Percentiles rank a stretch among this genome's conserved stretches.
Evolutionary conservation across 2,329 filamentous ascomycete genomes (phyloP).

Genomic region (Endocalyx cinctus): DNA sequence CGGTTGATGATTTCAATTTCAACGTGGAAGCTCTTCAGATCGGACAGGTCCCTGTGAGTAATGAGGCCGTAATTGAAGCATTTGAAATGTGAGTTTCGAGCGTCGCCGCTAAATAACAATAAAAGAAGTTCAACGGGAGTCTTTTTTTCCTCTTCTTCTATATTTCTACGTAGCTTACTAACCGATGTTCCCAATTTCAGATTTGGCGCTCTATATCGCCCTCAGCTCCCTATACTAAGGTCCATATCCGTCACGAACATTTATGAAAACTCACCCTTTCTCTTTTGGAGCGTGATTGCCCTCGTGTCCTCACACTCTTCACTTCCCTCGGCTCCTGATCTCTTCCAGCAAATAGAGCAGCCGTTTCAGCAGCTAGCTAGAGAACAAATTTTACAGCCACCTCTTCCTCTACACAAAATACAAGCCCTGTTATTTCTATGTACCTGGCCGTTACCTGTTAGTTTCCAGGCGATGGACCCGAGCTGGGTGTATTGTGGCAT

Average conservation of each 20-base stretch:
- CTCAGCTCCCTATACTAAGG: conserved; percentile 23
- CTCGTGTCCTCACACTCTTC: conserved; percentile 17
- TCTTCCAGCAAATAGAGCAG: conserved; percentile 17
- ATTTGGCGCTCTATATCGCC: conserved; percentile 21
- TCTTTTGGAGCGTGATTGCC: conserved; percentile 26
- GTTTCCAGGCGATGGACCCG: conserved; percentile 20
- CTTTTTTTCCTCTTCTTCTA: not conserved
- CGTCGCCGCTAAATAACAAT: no score
- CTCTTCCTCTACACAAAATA: conserved; percentile 23
- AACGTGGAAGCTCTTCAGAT: conserved; percentile 16
- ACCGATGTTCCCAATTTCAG: conserved; percentile 3
- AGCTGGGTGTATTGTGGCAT: conserved; percentile 27
- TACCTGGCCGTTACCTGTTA: conserved; percentile 23
- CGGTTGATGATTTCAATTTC: conserved; percentile 20
- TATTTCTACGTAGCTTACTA: not conserved
- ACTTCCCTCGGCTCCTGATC: conserved; percentile 8
- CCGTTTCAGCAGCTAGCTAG: conserved; percentile 19
- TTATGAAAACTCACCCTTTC: conserved; percentile 20
- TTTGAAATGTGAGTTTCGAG: conserved; percentile 23
- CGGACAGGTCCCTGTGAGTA: conserved; percentile 11
- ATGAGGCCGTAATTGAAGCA: conserved; percentile 14
- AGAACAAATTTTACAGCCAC: conserved; percentile 17
- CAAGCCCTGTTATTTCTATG: conserved; percentile 24
- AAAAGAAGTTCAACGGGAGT: no score
- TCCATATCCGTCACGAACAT: conserved; percentile 20